Evolutionary conservation across 129 eudicot genomes (phyloP), one percentile per base, ranked within the genome.

Genomic region (Saussurea involucrata): DNA sequence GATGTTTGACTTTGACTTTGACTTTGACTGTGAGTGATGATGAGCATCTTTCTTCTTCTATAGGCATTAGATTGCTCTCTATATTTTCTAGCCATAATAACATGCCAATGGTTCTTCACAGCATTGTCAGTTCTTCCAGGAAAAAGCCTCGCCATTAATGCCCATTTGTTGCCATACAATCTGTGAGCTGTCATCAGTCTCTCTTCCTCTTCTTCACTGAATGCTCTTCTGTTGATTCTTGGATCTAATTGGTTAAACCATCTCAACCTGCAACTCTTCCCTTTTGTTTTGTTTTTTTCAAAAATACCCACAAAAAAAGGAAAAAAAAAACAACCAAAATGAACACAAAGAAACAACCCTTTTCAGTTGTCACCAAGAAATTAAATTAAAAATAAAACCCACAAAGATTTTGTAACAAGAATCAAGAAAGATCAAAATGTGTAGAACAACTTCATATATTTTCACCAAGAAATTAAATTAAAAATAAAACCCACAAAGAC

Each of bases 231-330:
- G 81, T 89, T 89, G 53, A 92, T 89, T 46, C 83, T 89, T 65
- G 97, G 96, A 77, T 92, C 97, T 78, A 92, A 61, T 77, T 92
- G 97, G 67, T 92, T 92, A 18, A 85, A 92, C 97, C 97, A 92
- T 82, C 97, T 87, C 55, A 92, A 78, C 65, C 97, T 87, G 83
- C 97, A 92, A 77, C 97, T 92, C 69, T 92, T 92, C 42, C 97
- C 97, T 91, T 46, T 36, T 74, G 46, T 42, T 24, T 87, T 66
- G 86, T 81, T 40, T 87, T 89, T 80, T 74, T 8, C 17, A 17
- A 18, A 4, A 25, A 63, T n/a, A 71, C 78, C 77, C 71, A 69
- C 61, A 66, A 31, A 44, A 55, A 33, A n/a, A n/a, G n/a, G 61
- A 46, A 66, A 31, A 44, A 55, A 3, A 44, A 40, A 72, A 29